phyloP scores from a whole-genome alignment of 2,329 filamentous ascomycete genomes.

The Pseudopyrenochaeta lycopersici region DNA sequence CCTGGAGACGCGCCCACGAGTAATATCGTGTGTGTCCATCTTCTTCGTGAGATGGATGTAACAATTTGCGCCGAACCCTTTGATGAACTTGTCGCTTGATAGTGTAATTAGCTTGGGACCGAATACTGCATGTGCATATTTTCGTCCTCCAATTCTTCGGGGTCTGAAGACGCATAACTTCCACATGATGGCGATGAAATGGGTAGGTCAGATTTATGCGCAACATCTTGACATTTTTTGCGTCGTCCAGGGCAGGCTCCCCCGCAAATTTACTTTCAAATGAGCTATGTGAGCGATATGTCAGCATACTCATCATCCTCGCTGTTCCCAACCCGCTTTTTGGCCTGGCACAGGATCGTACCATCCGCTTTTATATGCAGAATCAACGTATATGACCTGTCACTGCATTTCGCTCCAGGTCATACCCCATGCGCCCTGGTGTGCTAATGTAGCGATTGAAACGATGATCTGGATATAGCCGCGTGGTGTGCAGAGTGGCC shows the following conservation, averaged over 20 bases:
- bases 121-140: slow-evolving; percentile 53
- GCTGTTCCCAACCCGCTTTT: slow-evolving; percentile 45
- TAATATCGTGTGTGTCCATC: slow-evolving; percentile 52
- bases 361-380: slow-evolving; percentile 44
- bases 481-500: slow-evolving; percentile 55
- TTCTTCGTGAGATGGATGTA: slow-evolving; percentile 51
- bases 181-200: slow-evolving; percentile 12
- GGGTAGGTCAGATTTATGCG: neutral
- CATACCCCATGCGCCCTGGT: slow-evolving; percentile 67
- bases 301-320: slow-evolving; percentile 53
- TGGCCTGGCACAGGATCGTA: slow-evolving; percentile 45
- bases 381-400: slow-evolving; percentile 55
- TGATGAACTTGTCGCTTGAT: slow-evolving; percentile 53
- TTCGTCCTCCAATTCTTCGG: neutral
- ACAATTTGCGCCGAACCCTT: slow-evolving; percentile 52
- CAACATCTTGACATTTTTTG: neutral
- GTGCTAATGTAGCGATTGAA: slow-evolving; percentile 65
- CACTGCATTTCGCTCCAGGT: slow-evolving; percentile 67
- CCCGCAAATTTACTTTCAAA: slow-evolving; percentile 50
- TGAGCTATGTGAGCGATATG: slow-evolving; percentile 47
- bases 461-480: slow-evolving; percentile 64
- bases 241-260: neutral
- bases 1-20: slow-evolving; percentile 14
- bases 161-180: slow-evolving; percentile 5
- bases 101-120: slow-evolving; percentile 50